phyloP scores from a whole-genome alignment of 148 eudicot species.

The Spergularia bocconei region DNA sequence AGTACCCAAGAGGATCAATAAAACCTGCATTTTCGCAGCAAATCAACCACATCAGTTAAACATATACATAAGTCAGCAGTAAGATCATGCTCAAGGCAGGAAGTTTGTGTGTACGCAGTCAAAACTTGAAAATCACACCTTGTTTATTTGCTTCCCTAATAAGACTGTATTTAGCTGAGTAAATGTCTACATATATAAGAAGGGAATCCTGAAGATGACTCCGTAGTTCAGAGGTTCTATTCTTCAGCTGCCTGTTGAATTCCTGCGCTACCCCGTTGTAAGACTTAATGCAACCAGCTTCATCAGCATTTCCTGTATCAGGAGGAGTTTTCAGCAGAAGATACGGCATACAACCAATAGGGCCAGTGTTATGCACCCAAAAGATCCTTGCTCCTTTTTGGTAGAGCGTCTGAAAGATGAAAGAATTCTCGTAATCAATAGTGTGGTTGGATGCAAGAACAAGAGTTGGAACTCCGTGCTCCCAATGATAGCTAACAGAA shows the following conservation, averaged over 20 bases:
- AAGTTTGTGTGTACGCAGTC: too few species aligned
- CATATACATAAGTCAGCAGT: not conserved
- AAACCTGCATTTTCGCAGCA: slow-evolving; percentile 32
- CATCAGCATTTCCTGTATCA: slow-evolving; percentile 57
- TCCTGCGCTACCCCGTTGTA: slow-evolving; percentile 64
- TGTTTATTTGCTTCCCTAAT: slow-evolving; percentile 45
- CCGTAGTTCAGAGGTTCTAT: slow-evolving; percentile 48
- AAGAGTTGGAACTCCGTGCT: too few species aligned
- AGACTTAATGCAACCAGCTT: slow-evolving; percentile 55
- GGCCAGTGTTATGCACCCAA: slow-evolving; percentile 96
- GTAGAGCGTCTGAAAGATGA: slow-evolving; percentile 50
- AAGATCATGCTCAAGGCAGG: too few species aligned
- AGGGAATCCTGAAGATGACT: slow-evolving; percentile 40
- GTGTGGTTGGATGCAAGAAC: not conserved
- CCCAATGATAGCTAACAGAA: too few species aligned
- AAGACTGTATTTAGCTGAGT: slow-evolving; percentile 65
- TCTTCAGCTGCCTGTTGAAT: slow-evolving; percentile 59
- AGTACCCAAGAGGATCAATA: slow-evolving; percentile 33
- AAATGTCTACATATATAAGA: slow-evolving; percentile 72
- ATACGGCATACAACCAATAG: slow-evolving; percentile 79
- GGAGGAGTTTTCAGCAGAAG: slow-evolving; percentile 42
- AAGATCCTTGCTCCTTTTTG: slow-evolving; percentile 66
- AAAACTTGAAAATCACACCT: slow-evolving; percentile 35
- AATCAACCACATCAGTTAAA: not conserved
- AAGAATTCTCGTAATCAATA: not conserved